Evolutionary conservation across 129 eudicot species (phyloP).

Genomic region (Lonicera japonica): DNA sequence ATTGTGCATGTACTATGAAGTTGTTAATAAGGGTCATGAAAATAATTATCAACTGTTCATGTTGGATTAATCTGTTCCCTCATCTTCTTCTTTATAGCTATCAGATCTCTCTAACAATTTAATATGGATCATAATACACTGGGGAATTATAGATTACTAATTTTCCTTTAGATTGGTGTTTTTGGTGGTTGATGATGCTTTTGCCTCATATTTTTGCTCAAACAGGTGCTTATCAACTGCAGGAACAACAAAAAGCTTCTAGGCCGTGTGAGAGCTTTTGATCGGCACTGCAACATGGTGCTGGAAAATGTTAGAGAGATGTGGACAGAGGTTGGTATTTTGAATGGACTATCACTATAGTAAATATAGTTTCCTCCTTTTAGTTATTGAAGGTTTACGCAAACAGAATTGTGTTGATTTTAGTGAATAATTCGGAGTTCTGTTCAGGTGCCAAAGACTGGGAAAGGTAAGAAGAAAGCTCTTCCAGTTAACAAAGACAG

Average conservation of each 20-base stretch:
- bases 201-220: neutral
- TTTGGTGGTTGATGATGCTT: neutral
- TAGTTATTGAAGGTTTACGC: neutral
- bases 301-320: slow-evolving; percentile 92
- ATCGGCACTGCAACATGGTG: slow-evolving; percentile 97
- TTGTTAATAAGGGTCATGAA: no score
- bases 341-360: neutral
- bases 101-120: no score
- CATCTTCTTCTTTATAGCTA: no score
- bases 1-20: no score
- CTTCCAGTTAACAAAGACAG: slow-evolving; percentile 87
- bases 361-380: neutral
- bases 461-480: slow-evolving; percentile 97
- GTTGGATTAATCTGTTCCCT: neutral
- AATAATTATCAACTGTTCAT: no score
- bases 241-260: slow-evolving; percentile 83
- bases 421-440: slow-evolving; percentile 5
- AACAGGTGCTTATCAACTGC: slow-evolving; percentile 80
- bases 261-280: slow-evolving; percentile 95
- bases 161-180: no score
- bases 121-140: no score
- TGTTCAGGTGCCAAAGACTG: slow-evolving; percentile 81
- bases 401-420: no score
- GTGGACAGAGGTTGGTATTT: slow-evolving; percentile 89
- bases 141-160: no score